These are phyloP conservation scores for Brassica napus DNA, from an alignment of 345 rosid species.

Conservation along the genomic window DNA sequence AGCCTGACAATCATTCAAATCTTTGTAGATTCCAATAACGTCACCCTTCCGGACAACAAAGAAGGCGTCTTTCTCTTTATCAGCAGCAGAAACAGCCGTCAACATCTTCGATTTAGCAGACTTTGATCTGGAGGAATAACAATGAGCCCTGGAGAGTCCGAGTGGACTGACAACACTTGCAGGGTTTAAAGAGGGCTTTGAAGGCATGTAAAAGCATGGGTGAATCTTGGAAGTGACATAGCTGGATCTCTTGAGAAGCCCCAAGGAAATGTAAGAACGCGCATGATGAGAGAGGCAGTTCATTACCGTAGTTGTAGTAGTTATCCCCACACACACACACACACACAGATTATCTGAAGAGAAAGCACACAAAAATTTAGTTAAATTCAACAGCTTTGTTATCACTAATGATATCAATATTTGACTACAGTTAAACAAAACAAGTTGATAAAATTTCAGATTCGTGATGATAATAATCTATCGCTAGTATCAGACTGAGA, in stretches of 20 bases:
- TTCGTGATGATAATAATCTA: not conserved
- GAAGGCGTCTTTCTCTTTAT: conserved; percentile 65
- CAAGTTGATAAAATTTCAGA: not conserved
- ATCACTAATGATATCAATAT: not conserved
- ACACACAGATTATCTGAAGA: not conserved
- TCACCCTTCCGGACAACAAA: conserved; percentile 90
- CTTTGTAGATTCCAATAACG: conserved; percentile 70
- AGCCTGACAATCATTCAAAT: conserved; percentile 67
- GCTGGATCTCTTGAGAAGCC: conserved; percentile 47
- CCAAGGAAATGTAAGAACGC: conserved; percentile 51
- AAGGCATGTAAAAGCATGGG: conserved; percentile 24
- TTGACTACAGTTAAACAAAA: not conserved
- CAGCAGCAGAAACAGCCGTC: conserved; percentile 37
- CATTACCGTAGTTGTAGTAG: conserved; percentile 41
- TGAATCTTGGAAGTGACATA: conserved; percentile 32
- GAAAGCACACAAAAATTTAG: not conserved
- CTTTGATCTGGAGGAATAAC: conserved; percentile 51
- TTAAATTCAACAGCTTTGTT: not conserved
- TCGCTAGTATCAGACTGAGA: too few species aligned
- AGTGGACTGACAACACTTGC: conserved; percentile 30
- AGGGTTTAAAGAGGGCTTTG: conserved; percentile 34
- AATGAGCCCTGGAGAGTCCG: conserved; percentile 47
- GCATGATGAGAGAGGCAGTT: conserved; percentile 57
- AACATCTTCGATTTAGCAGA: conserved; percentile 32
- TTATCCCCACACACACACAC: not conserved